phyloP scores from a whole-genome alignment of 345 rosid genomes.

The Eucalyptus sp. region DNA sequence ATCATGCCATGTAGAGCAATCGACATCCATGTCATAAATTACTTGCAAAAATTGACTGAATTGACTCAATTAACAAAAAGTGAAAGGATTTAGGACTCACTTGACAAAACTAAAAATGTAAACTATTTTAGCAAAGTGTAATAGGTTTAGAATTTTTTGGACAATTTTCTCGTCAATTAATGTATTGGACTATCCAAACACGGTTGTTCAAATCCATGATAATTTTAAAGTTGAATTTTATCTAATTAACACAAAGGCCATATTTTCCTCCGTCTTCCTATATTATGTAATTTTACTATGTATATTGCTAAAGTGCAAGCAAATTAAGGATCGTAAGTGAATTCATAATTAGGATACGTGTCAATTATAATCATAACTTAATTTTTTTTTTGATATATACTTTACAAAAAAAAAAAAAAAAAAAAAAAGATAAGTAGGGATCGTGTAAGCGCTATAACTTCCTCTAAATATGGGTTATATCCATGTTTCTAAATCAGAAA shows the following conservation, averaged over 20 bases:
- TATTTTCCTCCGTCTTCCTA: not conserved
- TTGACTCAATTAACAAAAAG: not conserved
- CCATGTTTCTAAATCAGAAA: not conserved
- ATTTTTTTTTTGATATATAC: too few species aligned
- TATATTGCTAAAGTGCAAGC: not conserved
- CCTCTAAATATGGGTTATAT: not conserved
- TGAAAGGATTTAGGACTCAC: too few species aligned
- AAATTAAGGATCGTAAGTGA: not conserved
- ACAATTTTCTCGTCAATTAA: not conserved
- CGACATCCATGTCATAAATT: too few species aligned
- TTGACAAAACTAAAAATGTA: not conserved
- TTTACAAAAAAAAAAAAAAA: too few species aligned
- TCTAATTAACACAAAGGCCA: not conserved
- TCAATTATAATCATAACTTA: not conserved
- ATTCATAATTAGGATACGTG: not conserved
- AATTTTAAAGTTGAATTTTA: not conserved
- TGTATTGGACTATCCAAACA: not conserved
- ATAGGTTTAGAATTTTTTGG: too few species aligned
- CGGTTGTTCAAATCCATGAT: not conserved
- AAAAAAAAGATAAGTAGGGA: not conserved
- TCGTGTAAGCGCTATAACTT: not conserved
- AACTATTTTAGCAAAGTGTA: not conserved
- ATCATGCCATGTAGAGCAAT: accelerated
- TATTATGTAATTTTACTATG: not conserved
- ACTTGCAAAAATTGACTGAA: too few species aligned